These are phyloP conservation scores for Podila clonocystis DNA, from an alignment of 192 early-diverging fungal species.

Conservation along the genomic window DNA sequence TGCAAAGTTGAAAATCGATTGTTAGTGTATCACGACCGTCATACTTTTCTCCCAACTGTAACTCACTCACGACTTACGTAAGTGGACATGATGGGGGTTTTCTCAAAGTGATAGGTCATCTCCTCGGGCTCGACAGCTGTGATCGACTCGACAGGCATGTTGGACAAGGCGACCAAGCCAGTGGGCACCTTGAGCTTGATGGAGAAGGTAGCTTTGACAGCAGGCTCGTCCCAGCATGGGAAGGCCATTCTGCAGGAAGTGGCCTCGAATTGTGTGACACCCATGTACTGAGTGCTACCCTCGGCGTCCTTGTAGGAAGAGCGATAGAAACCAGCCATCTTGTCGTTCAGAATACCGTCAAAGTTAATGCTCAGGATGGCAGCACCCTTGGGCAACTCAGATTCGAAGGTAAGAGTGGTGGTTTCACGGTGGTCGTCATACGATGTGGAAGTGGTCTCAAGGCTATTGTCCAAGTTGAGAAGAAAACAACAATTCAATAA, in stretches of 20 bases:
- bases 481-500: not conserved
- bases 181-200: conserved; percentile 82
- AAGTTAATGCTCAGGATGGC: conserved; percentile 68
- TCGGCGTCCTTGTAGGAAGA: conserved; percentile 64
- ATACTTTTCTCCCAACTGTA: not conserved
- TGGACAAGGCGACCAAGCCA: conserved; percentile 85
- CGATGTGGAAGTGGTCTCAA: conserved; percentile 49
- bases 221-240: conserved; percentile 98
- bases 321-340: conserved; percentile 97
- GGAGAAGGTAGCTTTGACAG: conserved; percentile 94
- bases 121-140: conserved; percentile 61
- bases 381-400: conserved; percentile 55
- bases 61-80: conserved; percentile 66
- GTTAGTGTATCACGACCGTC: too few species aligned
- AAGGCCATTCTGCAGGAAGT: conserved; percentile 90
- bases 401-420: conserved; percentile 68
- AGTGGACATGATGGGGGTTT: conserved; percentile 94
- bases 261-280: conserved; percentile 95
- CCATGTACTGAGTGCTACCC: conserved; percentile 70
- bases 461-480: conserved; percentile 10
- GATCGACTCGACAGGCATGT: conserved; percentile 85
- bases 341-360: conserved; percentile 78
- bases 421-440: conserved; percentile 58
- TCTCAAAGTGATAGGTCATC: conserved; percentile 87
- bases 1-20: too few species aligned